Conservation (phyloP, 768 basidiomycete species). For the Suillus variegatus region DNA sequence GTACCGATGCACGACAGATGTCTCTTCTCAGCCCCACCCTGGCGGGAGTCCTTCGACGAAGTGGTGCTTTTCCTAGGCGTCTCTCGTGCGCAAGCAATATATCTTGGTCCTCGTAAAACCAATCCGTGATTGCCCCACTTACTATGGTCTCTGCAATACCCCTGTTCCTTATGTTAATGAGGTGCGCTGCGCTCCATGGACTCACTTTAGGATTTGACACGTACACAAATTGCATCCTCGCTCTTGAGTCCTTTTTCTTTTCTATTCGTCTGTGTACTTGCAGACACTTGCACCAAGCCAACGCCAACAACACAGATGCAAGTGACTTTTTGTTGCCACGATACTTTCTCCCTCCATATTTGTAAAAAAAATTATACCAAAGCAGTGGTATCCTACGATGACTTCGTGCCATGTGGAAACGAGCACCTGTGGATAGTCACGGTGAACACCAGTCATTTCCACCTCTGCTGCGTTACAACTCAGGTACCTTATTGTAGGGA, state of each 20-base stretch:
- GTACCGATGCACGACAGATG: background rate
- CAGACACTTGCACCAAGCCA: background rate
- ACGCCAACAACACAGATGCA: background rate
- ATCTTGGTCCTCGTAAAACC: background rate
- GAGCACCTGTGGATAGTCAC: background rate
- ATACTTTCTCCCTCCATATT: background rate
- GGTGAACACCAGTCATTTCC: background rate
- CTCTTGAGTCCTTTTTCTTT: background rate
- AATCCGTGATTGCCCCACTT: background rate
- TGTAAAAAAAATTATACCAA: background rate
- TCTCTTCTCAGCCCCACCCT: background rate
- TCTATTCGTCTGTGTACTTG: background rate
- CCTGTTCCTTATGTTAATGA: background rate
- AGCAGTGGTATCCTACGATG: background rate
- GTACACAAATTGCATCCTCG: background rate
- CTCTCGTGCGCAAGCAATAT: background rate
- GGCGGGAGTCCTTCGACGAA: background rate
- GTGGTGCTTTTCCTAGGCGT: background rate
- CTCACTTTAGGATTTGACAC: background rate
- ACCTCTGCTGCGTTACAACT: background rate
- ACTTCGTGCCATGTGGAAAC: background rate
- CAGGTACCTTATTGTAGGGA: background rate
- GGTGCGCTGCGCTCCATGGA: background rate
- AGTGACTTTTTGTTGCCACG: too few relatives aligned
- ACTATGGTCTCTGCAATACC: background rate